A percentile compares a stretch with the other conserved stretches of the same genome.
phyloP scores from a whole-genome alignment of 2,329 filamentous ascomycete species.

The Rutstroemia sp. region DNA sequence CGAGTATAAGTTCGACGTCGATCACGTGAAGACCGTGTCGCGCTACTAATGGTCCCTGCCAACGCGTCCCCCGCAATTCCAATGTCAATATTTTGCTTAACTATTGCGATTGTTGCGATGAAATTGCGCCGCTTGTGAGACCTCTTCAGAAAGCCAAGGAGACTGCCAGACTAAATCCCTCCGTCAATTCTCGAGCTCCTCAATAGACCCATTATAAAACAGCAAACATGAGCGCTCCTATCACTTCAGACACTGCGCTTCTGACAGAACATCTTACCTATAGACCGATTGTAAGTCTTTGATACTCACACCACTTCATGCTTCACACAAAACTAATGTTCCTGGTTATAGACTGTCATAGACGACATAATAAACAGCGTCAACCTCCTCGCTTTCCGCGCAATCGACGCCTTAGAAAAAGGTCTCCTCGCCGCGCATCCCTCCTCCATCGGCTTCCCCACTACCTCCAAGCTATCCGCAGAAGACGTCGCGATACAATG shows the following conservation, averaged over 20 bases:
- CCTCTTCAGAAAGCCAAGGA: too few relatives aligned
- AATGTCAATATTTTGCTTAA: not conserved
- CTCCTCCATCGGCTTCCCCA: conserved; percentile 71
- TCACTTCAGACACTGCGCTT: conserved; percentile 46
- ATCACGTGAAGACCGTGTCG: not conserved
- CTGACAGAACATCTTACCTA: conserved; percentile 95
- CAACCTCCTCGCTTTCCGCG: conserved; percentile 87
- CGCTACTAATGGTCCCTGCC: not conserved
- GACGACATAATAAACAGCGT: conserved; percentile 98
- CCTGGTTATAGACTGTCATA: conserved; percentile 62
- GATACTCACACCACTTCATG: not conserved
- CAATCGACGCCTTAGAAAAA: conserved; percentile 78
- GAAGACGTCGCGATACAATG: conserved; percentile 40
- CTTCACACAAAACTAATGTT: conserved; percentile 11
- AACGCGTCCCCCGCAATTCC: conserved; percentile 8
- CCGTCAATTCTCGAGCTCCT: not conserved
- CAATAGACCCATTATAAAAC: not conserved
- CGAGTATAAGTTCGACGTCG: not conserved
- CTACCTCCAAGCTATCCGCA: conserved; percentile 33
- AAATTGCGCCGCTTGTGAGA: too few relatives aligned
- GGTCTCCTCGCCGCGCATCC: conserved; percentile 70
- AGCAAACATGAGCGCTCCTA: conserved; percentile 21
- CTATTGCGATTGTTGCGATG: not conserved
- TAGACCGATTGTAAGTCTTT: conserved; percentile 69
- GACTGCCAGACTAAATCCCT: not conserved